Evolutionary conservation across 2,329 filamentous ascomycete species (phyloP), one percentile per base, ranked within the genome.

Genomic region (Penicillium sp.): DNA sequence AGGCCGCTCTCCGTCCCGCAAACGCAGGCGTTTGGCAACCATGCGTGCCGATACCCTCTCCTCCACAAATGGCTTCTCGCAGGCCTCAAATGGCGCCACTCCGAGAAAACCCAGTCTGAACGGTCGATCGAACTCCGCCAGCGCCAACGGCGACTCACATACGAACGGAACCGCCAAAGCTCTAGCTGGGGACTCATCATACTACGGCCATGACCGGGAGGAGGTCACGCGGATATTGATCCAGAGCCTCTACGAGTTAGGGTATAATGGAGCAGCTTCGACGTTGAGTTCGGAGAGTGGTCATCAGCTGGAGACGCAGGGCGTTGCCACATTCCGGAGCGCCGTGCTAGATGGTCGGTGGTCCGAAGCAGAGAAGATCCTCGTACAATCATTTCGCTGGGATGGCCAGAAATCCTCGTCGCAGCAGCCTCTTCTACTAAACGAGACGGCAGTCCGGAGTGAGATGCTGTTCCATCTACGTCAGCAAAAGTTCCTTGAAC

Each of bases 211-310:
- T 70, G 86, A 94, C 69, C 86, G 91, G 70, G 92, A 96, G 78
- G 93, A 99, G 77, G 88, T 97, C 40, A 96, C 93, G 5, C 83
- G 94, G 50, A 89, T 97, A 60, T 76, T 99, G 65, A 94, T 99
- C 67, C 94, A 99, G 74, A 90, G 92, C 31, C 77, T 99, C 60
- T 85, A 87, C 21, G 93, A 97, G 71, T 82, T 99, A 77, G 94
- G 94, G 2, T 97, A 97, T 69, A 81, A 86, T 55, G 79, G 81
- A 11, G 90, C 93, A 11, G 93, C 94, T 21, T 81, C 85, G 40
- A 86, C 83, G 56, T 79, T 99, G 53, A 88, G 85, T 67, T 81
- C 83, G 56, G 90, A 95, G 72, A 97, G 93, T 68, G 92, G 92
- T 1, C 96, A 85, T 70, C 86, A 93, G 69, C 79, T 99, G 54